These are phyloP conservation scores for Termitomyces sp. DNA, from an alignment of 768 basidiomycete species.

Conservation along the genomic window DNA sequence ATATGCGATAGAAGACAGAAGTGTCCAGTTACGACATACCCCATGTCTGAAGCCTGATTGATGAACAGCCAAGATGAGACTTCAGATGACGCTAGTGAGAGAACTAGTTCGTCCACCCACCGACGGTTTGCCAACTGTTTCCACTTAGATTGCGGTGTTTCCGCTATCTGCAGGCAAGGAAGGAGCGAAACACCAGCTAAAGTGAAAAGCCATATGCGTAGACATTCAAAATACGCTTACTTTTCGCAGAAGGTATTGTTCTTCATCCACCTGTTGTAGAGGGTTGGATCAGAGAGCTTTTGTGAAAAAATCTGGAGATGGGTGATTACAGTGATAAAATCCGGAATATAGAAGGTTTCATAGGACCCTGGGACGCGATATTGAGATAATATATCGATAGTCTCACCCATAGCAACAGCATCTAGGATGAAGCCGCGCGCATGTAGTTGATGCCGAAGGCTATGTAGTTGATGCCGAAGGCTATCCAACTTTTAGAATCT, in stretches of 20 bases:
- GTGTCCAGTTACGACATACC: constrained; percentile 36
- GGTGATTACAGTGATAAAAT: constrained; percentile 56
- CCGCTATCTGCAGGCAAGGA: constrained; percentile 52
- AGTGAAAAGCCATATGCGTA: not conserved
- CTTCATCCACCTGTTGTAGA: constrained; percentile 53
- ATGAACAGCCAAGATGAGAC: not conserved
- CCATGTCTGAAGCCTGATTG: constrained; percentile 64
- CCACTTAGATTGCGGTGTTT: constrained; percentile 81
- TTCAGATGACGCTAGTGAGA: constrained; percentile 7
- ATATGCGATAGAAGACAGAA: not conserved
- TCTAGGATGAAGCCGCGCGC: no score
- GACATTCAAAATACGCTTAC: constrained; percentile 28
- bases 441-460: no score
- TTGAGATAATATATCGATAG: constrained; percentile 20
- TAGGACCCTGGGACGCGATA: constrained; percentile 31
- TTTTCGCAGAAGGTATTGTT: constrained; percentile 74
- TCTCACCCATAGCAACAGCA: not conserved
- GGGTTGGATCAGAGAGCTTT: not conserved
- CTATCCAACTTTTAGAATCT: no score
- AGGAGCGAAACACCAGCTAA: not conserved
- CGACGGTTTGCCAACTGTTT: constrained; percentile 70
- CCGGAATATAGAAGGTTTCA: constrained; percentile 65
- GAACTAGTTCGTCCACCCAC: constrained; percentile 29
- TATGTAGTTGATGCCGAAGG: no score
- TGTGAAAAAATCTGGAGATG: constrained; percentile 6